Base-by-base conservation (phyloP, 2,329 filamentous ascomycete species). In the Pyrenochaeta sp. region DNA sequence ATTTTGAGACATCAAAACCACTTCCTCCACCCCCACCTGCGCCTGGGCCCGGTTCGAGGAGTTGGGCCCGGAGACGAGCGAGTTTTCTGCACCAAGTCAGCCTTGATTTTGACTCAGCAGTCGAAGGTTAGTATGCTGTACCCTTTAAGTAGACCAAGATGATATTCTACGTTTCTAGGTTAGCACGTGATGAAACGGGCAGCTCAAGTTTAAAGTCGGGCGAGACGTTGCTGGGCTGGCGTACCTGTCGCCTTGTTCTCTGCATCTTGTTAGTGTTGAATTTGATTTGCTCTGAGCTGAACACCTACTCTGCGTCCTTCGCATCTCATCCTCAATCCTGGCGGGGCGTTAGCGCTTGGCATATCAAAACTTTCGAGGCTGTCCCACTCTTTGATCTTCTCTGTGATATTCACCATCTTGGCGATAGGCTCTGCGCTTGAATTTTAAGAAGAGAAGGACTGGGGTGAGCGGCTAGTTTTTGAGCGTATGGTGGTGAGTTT, bases 241-340 rank as follows among this genome's bases (percentile, higher is more conserved):
- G 73, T 88, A 97, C 94, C 93, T 79, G 95, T 99, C 58, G 94
- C 94, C 88, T 99, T 99, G 77, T 99, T 99, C 82, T 99, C 94
- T 97, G 73, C 72, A 61, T 59, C 42, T 39, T 45, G 61, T 83
- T 65, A 84, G 80, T 64, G 55, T 50, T 28, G 19, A 25, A 5
- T 45, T 8, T 32, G 22, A 42, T 28, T n/a, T 10, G 36, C 9
- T n/a, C 4, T 27, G 50, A 28, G 36, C 44, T 46, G 13, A 27
- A 24, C 36, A 47, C 69, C 84, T 88, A 97, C 94, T 99, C 84
- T 99, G 95, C 73, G 95, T 99, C 88, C 88, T 94, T 79, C 88
- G 90, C 95, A 99, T 99, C 90, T 99, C 95, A 82, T 97, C 93
- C 87, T 99, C 95, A 74, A 99, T 99, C 89, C 94, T 97, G 65